Base-by-base conservation (phyloP, 768 basidiomycete species). In the Trametes gibbosa region DNA sequence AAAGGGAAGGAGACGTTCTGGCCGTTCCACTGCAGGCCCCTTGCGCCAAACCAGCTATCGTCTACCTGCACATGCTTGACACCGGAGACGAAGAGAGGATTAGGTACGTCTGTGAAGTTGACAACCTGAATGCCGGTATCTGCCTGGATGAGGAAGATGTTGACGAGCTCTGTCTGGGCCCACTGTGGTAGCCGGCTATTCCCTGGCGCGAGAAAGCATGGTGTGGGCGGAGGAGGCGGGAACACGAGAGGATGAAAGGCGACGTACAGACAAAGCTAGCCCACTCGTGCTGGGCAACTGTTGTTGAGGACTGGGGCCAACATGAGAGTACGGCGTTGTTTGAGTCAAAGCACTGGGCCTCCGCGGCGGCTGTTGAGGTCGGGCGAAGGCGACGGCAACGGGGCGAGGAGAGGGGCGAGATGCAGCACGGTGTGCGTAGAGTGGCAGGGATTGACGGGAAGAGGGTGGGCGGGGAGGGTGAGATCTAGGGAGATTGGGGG, bases 241-340 rank as follows among this genome's bases (percentile, higher is more conserved):
- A 59, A 35, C 61, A 58, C 42, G 41, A 66, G 6, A 59, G 61
- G 27, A 48, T 56, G 14, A 60, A 43, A 43, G 61, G 37, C 25
- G 65, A 87, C 90, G 72, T 68, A 91, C 92, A 95, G 68, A 93
- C 84, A 68, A 93, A 86, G 37, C 85, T 81, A 4, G 85, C 83
- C 79, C 83, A 91, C 49, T 89, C 72, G 67, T 87, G 81, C 73
- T 96, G 92, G n/a, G 80, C 72, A 60, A 95, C 76, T 24, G 75
- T 61, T 21, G 82, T 82, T 57, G 79, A 73, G 8, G 72, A 49
- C 0, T 75, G 77, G 10, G 94, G 94, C 69, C 80, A 94, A 70
- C 94, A 95, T 8, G 92, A 90, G 42, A 86, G 79, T 60, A 91
- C 76, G 48, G 82, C 72, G 75, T 95, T 95, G 61, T 84, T 84